Percentiles rank a stretch among this genome's conserved stretches.
phyloP scores from a whole-genome alignment of 768 basidiomycete species.

The Leccinellum albellum region DNA sequence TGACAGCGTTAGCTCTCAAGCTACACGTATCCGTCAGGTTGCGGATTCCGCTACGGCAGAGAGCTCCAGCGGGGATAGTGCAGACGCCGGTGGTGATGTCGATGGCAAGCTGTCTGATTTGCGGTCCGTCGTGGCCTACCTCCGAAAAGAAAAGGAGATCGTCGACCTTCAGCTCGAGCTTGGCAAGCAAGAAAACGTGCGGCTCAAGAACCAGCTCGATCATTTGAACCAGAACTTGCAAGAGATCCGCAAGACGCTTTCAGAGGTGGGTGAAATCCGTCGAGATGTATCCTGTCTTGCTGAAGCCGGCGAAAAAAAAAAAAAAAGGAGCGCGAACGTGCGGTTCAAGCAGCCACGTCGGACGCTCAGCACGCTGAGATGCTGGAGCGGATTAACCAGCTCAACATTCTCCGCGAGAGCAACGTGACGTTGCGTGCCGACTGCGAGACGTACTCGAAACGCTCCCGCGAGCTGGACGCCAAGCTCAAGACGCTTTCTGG shows the following conservation, averaged over 20 bases:
- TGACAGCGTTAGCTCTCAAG: slow-evolving; percentile 79
- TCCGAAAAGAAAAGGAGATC: slow-evolving; percentile 90
- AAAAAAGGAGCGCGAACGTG: slow-evolving; percentile 68
- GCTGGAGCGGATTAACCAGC: slow-evolving; percentile 80
- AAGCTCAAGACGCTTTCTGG: slow-evolving; percentile 54
- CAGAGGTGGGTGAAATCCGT: slow-evolving; percentile 48
- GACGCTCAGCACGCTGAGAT: slow-evolving; percentile 81
- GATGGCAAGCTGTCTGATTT: slow-evolving; percentile 70
- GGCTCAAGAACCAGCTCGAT: slow-evolving; percentile 73
- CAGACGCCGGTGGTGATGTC: slow-evolving; percentile 42
- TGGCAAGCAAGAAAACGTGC: slow-evolving; percentile 68
- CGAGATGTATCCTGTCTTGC: background rate
- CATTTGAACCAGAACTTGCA: slow-evolving; percentile 66
- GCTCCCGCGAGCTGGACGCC: slow-evolving; percentile 60
- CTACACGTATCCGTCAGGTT: slow-evolving; percentile 72
- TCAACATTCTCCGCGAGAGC: slow-evolving; percentile 83
- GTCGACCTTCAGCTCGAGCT: slow-evolving; percentile 85
- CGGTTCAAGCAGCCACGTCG: slow-evolving; percentile 64
- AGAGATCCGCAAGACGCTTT: slow-evolving; percentile 64
- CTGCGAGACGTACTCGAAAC: slow-evolving; percentile 65
- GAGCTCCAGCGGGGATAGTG: slow-evolving; percentile 37
- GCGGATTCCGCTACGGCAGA: slow-evolving; percentile 47
- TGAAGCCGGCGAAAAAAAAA: background rate
- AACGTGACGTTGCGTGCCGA: slow-evolving; percentile 82
- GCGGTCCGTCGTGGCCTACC: slow-evolving; percentile 73